phyloP scores from a whole-genome alignment of 1,139 yeast genomes.

The Candida pseudoviswanathii region DNA sequence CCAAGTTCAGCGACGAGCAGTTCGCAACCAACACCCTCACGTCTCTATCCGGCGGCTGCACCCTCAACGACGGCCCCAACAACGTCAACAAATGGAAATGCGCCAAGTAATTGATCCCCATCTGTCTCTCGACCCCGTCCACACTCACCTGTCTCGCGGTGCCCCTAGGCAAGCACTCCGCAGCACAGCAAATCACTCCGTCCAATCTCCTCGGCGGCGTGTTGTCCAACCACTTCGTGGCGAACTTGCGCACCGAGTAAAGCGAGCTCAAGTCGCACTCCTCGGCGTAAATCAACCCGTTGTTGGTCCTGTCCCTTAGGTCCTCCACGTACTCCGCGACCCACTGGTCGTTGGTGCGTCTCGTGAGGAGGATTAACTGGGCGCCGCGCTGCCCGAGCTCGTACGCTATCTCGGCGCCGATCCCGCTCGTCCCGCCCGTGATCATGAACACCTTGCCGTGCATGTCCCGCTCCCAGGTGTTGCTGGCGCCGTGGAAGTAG shows the following conservation, averaged over 20 bases:
- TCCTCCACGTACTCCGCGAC: slow-evolving; percentile 77
- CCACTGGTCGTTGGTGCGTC: slow-evolving; percentile 73
- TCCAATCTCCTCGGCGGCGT: slow-evolving; percentile 89
- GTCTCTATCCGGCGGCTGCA: slow-evolving; percentile 94
- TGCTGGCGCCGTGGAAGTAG: slow-evolving; percentile 74
- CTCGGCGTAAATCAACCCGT: slow-evolving; percentile 83
- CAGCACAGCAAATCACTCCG: slow-evolving; percentile 87
- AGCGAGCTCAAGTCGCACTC: slow-evolving; percentile 79
- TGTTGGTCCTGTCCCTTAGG: slow-evolving; percentile 66
- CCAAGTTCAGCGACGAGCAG: slow-evolving; percentile 78
- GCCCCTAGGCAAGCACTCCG: slow-evolving; percentile 69
- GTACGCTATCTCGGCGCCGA: slow-evolving; percentile 75
- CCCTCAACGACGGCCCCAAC: slow-evolving; percentile 75
- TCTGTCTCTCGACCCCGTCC: slow-evolving; percentile 86
- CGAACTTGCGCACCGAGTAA: slow-evolving; percentile 82
- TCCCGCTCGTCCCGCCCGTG: slow-evolving; percentile 87
- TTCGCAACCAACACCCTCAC: slow-evolving; percentile 77
- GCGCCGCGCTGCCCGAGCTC: slow-evolving; percentile 85
- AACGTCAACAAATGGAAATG: slow-evolving; percentile 80
- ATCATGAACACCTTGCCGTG: slow-evolving; percentile 84
- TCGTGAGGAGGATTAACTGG: slow-evolving; percentile 73
- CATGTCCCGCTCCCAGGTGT: slow-evolving; percentile 89
- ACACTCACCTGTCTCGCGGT: slow-evolving; percentile 59
- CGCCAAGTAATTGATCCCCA: slow-evolving; percentile 79
- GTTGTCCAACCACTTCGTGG: slow-evolving; percentile 92